Conservation (phyloP, 768 basidiomycete species). For the Termitomyces sp. region DNA sequence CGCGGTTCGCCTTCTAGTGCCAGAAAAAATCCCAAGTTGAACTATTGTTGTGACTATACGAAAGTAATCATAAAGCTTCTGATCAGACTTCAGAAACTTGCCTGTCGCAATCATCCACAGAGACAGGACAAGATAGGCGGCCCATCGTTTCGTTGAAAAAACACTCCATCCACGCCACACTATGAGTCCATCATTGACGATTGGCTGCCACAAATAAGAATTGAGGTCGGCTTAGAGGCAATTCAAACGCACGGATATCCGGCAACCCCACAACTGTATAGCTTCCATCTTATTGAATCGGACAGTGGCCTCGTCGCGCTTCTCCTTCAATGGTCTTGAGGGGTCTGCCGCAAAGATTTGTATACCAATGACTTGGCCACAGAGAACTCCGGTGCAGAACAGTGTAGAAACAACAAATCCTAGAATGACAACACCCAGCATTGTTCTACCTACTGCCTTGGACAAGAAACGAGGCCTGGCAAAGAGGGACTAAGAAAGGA, state of each 20-base stretch:
- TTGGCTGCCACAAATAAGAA: background rate
- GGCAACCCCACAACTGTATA: background rate
- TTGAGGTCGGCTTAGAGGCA: background rate
- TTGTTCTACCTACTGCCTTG: background rate
- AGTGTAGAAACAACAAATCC: background rate
- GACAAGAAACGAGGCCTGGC: background rate
- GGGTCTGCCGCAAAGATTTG: background rate
- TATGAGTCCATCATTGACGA: background rate
- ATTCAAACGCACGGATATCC: background rate
- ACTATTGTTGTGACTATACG: background rate
- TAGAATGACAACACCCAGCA: background rate
- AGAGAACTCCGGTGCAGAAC: background rate
- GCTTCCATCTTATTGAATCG: background rate
- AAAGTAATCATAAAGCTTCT: background rate
- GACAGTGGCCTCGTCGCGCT: background rate
- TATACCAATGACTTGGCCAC: background rate
- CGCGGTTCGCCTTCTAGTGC: background rate
- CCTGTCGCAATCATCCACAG: background rate
- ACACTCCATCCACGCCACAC: background rate
- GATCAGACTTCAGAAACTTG: background rate
- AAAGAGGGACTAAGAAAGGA: background rate
- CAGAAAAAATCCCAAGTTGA: background rate
- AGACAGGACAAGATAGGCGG: background rate
- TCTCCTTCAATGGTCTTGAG: background rate
- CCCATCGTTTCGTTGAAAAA: background rate